Evolutionary conservation across 2,329 filamentous ascomycete species (phyloP).

Genomic region (Fusarium abutilonis): DNA sequence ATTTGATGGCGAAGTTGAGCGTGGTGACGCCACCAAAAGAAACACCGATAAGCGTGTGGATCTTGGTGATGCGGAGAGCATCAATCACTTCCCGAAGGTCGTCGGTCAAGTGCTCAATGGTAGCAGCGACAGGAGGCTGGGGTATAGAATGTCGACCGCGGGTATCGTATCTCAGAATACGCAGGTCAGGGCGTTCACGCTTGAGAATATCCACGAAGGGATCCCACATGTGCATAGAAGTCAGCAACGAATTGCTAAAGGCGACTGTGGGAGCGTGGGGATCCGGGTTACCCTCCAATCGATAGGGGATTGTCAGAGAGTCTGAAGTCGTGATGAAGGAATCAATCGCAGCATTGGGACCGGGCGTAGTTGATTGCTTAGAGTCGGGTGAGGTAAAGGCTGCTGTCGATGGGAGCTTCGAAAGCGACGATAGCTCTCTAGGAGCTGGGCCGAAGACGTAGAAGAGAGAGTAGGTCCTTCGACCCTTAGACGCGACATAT

Average conservation of each 20-base stretch:
- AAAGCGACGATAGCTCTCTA: constrained; percentile 70
- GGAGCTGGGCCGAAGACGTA: constrained; percentile 83
- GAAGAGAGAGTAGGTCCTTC: constrained; percentile 75
- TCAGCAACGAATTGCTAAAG: constrained; percentile 83
- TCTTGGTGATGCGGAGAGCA: constrained; percentile 73
- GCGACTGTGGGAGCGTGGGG: constrained; percentile 76
- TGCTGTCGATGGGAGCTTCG: constrained; percentile 57
- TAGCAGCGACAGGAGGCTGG: constrained; percentile 61
- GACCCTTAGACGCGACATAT: constrained; percentile 65
- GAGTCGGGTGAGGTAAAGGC: constrained; percentile 65
- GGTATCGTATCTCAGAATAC: constrained; percentile 79
- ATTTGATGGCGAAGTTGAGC: constrained; percentile 74
- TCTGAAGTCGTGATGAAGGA: constrained; percentile 76
- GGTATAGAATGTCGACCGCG: constrained; percentile 71
- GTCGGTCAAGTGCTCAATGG: constrained; percentile 71
- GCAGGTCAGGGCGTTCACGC: constrained; percentile 68
- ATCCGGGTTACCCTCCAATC: constrained; percentile 76
- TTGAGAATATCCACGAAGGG: constrained; percentile 72
- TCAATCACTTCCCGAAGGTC: constrained; percentile 75
- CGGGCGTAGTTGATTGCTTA: constrained; percentile 64
- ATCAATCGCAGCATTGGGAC: constrained; percentile 64
- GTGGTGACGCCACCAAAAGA: constrained; percentile 83
- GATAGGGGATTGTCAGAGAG: constrained; percentile 74
- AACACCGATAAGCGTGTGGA: constrained; percentile 77
- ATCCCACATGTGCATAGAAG: constrained; percentile 84